Base-by-base conservation (phyloP, 1,284 basidiomycete genomes). In the Sporisorium sorghi region DNA sequence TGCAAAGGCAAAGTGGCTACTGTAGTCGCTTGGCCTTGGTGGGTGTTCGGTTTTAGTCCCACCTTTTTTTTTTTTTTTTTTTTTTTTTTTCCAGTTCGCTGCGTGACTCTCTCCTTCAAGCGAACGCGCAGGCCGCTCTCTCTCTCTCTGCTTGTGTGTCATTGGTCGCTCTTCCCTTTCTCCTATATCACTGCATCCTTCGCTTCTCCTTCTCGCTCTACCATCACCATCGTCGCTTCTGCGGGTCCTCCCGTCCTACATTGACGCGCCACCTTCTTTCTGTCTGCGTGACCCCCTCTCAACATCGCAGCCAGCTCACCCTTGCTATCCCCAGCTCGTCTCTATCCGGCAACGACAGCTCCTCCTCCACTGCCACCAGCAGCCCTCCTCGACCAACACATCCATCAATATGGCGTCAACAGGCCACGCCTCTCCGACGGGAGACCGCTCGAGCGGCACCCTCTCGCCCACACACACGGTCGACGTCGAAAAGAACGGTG, bases 401-500 rank as follows among this genome's bases (percentile, higher is more conserved):
- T 26, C 39, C 15, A 12, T 24, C 19, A 68, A 28, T 17, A 72
- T 72, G 69, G 55, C 69, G 3, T 72, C 69, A 7, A 72, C 69
- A 37, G 69, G 63, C 43, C 63, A 58, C 15, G 58, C 33, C 2
- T 48, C 69, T 14, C 58, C 63, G 12, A 8, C 55, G 15, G 64
- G 23, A 26, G 70, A 67, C 44, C 59, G 60, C 2, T 67, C 60
- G 9, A 67, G 59, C 47, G 57, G 70, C 8, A 49, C 70, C 6
- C 51, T 57, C 32, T 73, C 70, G 15, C 70, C 63, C n/a, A 53
- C 59, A 5, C 60, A 59, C 8, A 59, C 64, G 10, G 56, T 49
- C 48, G 71, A 73, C n/a, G 57, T 61, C 49, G 71, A 73, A 40
- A 69, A 69, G 58, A 57, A 48, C 7, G 53, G 24, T 11, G 44